phyloP scores from a whole-genome alignment of 805 yeast species.

The Starmerella khaoyaiensis region DNA sequence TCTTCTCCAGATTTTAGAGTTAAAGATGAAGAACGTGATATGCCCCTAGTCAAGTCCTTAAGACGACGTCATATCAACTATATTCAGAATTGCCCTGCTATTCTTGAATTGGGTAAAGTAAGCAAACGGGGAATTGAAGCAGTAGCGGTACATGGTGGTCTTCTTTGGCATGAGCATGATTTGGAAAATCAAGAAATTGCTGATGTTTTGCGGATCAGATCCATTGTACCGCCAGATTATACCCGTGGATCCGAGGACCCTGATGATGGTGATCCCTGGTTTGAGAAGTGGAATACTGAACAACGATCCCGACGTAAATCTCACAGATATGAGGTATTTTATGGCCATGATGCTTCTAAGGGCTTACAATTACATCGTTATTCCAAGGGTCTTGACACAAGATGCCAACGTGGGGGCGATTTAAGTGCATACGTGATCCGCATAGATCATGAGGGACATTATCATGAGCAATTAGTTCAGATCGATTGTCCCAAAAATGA shows the following conservation, averaged over 20 bases:
- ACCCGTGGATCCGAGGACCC: slow-evolving; percentile 39
- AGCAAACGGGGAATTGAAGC: slow-evolving; percentile 30
- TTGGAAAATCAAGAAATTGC: slow-evolving; percentile 47
- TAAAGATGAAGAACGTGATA: slow-evolving; percentile 21
- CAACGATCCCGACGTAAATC: slow-evolving; percentile 26
- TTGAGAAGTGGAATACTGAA: slow-evolving; percentile 40
- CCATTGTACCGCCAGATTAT: slow-evolving; percentile 53
- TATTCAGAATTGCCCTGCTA: slow-evolving; percentile 50
- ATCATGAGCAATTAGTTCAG: slow-evolving; percentile 23
- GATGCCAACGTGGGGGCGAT: slow-evolving; percentile 64
- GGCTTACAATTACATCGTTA: slow-evolving; percentile 55
- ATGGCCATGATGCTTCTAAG: slow-evolving; percentile 79
- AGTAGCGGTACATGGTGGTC: slow-evolving; percentile 74
- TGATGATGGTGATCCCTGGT: slow-evolving; percentile 40
- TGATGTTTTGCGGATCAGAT: slow-evolving; percentile 57
- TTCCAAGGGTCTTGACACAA: slow-evolving; percentile 71
- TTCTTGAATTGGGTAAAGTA: slow-evolving; percentile 48
- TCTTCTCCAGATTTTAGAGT: not conserved
- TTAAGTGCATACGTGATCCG: slow-evolving; percentile 48
- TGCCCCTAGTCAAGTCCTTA: slow-evolving; percentile 40
- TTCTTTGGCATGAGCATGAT: slow-evolving; percentile 46
- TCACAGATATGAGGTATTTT: slow-evolving; percentile 39
- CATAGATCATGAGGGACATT: slow-evolving; percentile 21
- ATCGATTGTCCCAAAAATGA: too few relatives aligned
- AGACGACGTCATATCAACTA: slow-evolving; percentile 49